Evolutionary conservation across 768 basidiomycete genomes (phyloP).

Genomic region (Phlebiopsis flavidoalba): DNA sequence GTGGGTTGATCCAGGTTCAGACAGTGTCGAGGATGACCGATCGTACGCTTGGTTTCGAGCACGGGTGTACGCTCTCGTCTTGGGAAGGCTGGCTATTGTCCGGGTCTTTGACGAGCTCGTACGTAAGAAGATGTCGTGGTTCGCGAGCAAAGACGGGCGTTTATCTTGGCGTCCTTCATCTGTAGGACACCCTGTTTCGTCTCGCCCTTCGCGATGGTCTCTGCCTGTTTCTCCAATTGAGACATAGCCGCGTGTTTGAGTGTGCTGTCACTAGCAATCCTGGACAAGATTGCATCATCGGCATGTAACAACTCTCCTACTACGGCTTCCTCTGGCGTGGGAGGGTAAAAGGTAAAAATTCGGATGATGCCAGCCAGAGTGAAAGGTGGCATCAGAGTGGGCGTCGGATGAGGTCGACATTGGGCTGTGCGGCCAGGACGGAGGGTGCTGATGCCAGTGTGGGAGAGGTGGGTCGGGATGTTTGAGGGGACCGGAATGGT

Average conservation of each 20-base stretch:
- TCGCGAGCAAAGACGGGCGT: conserved; percentile 23
- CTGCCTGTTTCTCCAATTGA: conserved; percentile 34
- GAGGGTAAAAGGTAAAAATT: conserved; percentile 45
- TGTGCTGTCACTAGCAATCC: conserved; percentile 43
- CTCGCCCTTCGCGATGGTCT: conserved; percentile 29
- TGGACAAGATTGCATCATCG: conserved; percentile 34
- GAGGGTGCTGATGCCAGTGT: conserved; percentile 24
- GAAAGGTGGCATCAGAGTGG: conserved; percentile 42
- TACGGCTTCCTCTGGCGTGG: conserved; percentile 47
- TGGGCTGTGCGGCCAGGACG: conserved; percentile 24
- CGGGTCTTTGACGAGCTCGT: conserved; percentile 31
- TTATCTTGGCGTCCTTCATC: conserved; percentile 23
- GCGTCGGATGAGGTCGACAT: conserved; percentile 42
- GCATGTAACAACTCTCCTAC: conserved; percentile 12
- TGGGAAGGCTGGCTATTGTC: conserved; percentile 56
- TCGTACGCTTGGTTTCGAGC: conserved; percentile 90
- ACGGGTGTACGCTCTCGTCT: conserved; percentile 92
- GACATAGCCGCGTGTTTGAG: background rate
- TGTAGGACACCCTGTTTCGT: background rate
- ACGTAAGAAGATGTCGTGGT: conserved; percentile 12
- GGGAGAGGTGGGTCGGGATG: conserved; percentile 28
- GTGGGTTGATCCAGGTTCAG: conserved; percentile 52
- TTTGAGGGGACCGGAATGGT: conserved; percentile 16
- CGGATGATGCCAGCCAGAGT: conserved; percentile 52
- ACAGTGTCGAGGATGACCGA: conserved; percentile 88